Evolutionary conservation across 2,329 filamentous ascomycete genomes (phyloP).

Genomic region (Pestalotiopsis sp.): DNA sequence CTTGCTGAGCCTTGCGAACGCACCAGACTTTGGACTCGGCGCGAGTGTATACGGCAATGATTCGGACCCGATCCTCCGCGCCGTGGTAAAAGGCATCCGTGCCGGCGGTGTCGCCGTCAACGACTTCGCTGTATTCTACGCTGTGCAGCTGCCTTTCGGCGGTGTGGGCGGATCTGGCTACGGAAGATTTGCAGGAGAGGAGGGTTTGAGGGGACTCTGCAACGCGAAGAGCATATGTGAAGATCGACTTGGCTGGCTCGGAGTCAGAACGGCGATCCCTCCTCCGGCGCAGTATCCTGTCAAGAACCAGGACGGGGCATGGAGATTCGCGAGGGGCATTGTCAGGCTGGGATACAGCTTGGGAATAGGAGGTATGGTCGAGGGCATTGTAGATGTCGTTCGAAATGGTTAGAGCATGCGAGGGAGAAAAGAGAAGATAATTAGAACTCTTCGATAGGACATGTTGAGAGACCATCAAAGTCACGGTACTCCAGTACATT

Average conservation of each 20-base stretch:
- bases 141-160: conserved; percentile 92
- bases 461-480: neutral
- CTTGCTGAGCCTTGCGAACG: conserved; percentile 79
- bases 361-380: conserved; percentile 35
- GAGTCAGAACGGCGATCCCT: conserved; percentile 76
- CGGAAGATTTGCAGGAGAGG: conserved; percentile 87
- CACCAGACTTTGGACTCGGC: conserved; percentile 81
- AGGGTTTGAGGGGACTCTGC: conserved; percentile 81
- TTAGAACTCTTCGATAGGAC: neutral
- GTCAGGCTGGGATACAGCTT: conserved; percentile 62
- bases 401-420: neutral
- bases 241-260: conserved; percentile 65
- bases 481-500: too few species aligned
- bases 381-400: conserved; percentile 34
- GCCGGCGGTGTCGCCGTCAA: conserved; percentile 94
- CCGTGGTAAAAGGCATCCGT: conserved; percentile 67
- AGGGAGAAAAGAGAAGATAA: neutral
- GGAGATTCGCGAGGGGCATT: conserved; percentile 62
- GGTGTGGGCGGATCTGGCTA: conserved; percentile 89
- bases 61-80: conserved; percentile 56
- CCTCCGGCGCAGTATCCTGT: conserved; percentile 81
- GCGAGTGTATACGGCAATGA: conserved; percentile 82
- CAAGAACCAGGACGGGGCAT: conserved; percentile 59
- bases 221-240: conserved; percentile 85
- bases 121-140: conserved; percentile 92